Evolutionary conservation across 1,284 basidiomycete genomes (phyloP), one percentile per base, ranked within the genome.

Genomic region (Sparassis latifolia): DNA sequence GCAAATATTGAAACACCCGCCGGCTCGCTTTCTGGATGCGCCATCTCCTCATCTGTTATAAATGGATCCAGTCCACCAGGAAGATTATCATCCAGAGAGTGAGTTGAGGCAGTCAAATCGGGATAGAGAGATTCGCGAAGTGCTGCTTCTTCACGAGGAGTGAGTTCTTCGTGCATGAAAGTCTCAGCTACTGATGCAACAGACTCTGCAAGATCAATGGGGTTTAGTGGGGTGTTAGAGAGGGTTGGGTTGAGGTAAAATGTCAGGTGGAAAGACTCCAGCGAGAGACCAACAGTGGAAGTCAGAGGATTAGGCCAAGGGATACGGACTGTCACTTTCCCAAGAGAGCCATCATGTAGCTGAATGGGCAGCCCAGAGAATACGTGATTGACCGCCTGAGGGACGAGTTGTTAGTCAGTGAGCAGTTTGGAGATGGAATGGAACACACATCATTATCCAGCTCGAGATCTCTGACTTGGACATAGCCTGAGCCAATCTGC

Each of bases 401-500:
- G 43, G 51, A 57, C 49, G 44, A 52, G 41, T 37, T 20, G 20
- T 20, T 20, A 20, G 20, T 20, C 20, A 20, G 20, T 20, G 20
- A 20, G 20, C 20, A 20, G 20, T 20, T 20, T 20, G 20, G 20
- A 20, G 20, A 4, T 10, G n/a, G 10, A 9, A 42, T 38, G 12
- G 33, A 39, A 32, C 84, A 67, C 61, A 89, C 93, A 62, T 83
- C 73, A 44, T 78, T 75, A 64, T 94, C 82, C 41, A 97, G 70
- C 65, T 92, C 83, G 43, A 97, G 72, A 58, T 92, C 82, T 55
- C 86, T 85, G 32, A 97, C 78, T 68, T 94, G 89, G 10, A 97
- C 82, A 62, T 81, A 85, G 10, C 95, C 95, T 43, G 85, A 88
- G 5, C 89, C 87, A 59, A 97, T 87, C 66, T 96, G 92, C 29